These are phyloP conservation scores for Phytophthora cactorum DNA, from an alignment of 352 stramenopile genomes.

Conservation along the genomic window DNA sequence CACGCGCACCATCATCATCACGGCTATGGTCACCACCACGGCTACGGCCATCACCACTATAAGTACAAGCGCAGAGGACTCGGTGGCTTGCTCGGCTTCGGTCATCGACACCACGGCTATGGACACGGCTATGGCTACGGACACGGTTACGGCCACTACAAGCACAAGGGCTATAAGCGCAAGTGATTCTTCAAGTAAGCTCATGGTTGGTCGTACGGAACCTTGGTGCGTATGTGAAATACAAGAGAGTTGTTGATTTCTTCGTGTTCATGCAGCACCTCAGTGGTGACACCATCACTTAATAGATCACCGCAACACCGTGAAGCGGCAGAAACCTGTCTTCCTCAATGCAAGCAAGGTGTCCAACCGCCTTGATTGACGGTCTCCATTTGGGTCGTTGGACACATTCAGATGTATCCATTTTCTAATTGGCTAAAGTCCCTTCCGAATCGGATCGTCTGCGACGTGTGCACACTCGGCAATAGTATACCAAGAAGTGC, in stretches of 20 bases:
- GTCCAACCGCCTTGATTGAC: too few species aligned
- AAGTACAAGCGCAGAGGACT: conserved; percentile 37
- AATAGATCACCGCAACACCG: too few species aligned
- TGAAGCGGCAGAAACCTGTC: too few species aligned
- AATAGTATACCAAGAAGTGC: conserved; percentile 2
- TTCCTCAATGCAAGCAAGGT: neutral
- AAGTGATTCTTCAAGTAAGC: conserved; percentile 38
- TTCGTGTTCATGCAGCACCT: neutral
- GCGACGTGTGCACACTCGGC: conserved; percentile 37
- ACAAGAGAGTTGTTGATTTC: conserved; percentile 9
- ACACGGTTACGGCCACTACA: conserved; percentile 32
- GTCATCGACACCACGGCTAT: conserved; percentile 13
- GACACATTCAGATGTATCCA: conserved; percentile 15
- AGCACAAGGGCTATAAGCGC: conserved; percentile 43
- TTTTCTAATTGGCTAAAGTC: conserved; percentile 11
- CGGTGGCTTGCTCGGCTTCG: conserved; percentile 26
- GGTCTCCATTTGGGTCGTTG: conserved; percentile 6
- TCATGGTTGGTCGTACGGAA: neutral
- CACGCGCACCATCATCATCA: conserved; percentile 20
- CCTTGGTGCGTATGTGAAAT: neutral
- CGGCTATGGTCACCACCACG: conserved; percentile 9
- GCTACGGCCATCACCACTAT: conserved; percentile 31
- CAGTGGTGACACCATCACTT: too few species aligned
- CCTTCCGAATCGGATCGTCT: conserved; percentile 6
- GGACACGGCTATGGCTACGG: conserved; percentile 19